Base-by-base conservation (phyloP, 129 eudicot genomes). In the Dittrichia graveolens region DNA sequence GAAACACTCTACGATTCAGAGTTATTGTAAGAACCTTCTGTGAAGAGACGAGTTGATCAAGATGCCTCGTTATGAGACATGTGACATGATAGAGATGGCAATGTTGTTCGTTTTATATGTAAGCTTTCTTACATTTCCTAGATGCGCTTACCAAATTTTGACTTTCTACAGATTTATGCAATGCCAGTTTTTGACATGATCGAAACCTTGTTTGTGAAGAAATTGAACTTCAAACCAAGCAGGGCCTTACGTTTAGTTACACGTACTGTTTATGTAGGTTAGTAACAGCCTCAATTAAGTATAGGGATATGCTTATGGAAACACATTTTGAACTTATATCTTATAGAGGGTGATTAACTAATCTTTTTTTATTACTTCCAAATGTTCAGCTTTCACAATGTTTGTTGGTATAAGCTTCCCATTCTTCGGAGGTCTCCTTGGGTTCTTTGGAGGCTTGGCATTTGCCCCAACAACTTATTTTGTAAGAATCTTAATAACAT, bases 171-270 rank as follows among this genome's bases (percentile, higher is more conserved):
- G 97, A 86, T 91, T 8, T 87, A 85, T 62, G 95, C 95, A 18
- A 83, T 87, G 95, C 95, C 95, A 5, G 94, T 90, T 49, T 90
- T 90, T 15, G 91, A 90, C 77, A 90, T 87, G 96, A 61, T 85
- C 10, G 96, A 90, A 68, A 83, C 96, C 57, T 59, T 83, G 47
- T 65, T 87, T 60, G 97, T 91, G 72, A 83, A 81, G 80, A 80
- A 77, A 76, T 6, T 87, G 81, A 63, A 40, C 2, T 83, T 85
- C 79, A 85, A 83, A 79, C 97, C 91, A 16, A 91, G 73, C 49
- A 1, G 7, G 52, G 4, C 7, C n/a, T 82, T 90, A 40, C 89
- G 96, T 8, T 85, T 90, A 43, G 9, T 79, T 16, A 65, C 96
- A 7, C 85, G 94, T 12, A 81, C 62, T 57, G 31, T 74, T 42